Evolutionary conservation across 441 rosid genomes (phyloP).

Genomic region (Jatropha podagrica): DNA sequence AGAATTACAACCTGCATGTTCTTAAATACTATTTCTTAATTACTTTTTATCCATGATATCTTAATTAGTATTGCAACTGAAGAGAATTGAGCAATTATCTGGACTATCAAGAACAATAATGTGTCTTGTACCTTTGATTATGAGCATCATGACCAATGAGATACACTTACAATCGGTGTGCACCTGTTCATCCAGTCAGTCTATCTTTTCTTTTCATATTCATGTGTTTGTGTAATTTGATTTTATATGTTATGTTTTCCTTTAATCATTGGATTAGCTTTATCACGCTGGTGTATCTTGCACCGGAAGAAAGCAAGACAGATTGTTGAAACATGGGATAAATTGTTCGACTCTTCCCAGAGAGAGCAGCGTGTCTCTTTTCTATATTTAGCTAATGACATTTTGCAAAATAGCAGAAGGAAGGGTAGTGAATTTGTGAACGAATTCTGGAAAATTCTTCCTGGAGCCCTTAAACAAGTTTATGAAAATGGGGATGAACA

Average conservation of each 20-base stretch:
- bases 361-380: slow-evolving; percentile 47
- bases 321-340: slow-evolving; percentile 52
- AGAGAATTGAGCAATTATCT: background rate
- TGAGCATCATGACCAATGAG: background rate
- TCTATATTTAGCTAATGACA: slow-evolving; percentile 54
- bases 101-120: background rate
- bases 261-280: slow-evolving; percentile 31
- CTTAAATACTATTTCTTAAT: background rate
- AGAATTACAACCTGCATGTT: no score
- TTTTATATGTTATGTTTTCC: background rate
- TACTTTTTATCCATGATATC: background rate
- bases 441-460: slow-evolving; percentile 61
- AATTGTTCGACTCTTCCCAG: slow-evolving; percentile 40
- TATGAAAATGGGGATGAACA: slow-evolving; percentile 44
- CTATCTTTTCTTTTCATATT: background rate
- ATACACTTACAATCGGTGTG: background rate
- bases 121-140: background rate
- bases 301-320: slow-evolving; percentile 55
- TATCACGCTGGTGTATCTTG: slow-evolving; percentile 54
- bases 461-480: slow-evolving; percentile 41
- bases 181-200: background rate
- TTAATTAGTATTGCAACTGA: background rate
- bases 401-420: slow-evolving; percentile 48
- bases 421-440: slow-evolving; percentile 55
- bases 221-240: background rate